Conservation (phyloP, 139 green algal genomes). For the Pleodorina starrii region DNA sequence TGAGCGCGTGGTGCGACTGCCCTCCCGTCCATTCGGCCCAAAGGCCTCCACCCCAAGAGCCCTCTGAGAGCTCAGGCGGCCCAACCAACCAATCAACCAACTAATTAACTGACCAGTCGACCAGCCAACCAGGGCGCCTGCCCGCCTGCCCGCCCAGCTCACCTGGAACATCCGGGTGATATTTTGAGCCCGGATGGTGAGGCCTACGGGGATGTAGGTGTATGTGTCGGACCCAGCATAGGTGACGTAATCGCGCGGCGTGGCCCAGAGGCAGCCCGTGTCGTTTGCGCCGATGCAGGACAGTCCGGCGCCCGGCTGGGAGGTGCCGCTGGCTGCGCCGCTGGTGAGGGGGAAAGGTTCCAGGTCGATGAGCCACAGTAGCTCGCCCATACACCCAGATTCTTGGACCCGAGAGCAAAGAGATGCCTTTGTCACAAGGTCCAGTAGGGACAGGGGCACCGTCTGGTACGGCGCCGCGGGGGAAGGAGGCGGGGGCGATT, state of each 20-base stretch:
- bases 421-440: background rate
- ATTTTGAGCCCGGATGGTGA: background rate
- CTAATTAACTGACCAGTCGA: no score
- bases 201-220: background rate
- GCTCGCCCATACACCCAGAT: background rate
- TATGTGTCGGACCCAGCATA: background rate
- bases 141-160: no score
- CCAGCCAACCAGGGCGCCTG: no score
- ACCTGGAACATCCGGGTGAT: slow-evolving; percentile 22
- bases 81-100: no score
- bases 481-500: background rate
- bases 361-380: slow-evolving; percentile 33
- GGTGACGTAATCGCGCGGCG: background rate
- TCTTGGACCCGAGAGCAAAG: background rate
- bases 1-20: no score
- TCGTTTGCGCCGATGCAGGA: background rate
- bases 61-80: no score
- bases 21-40: no score
- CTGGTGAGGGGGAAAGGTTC: background rate
- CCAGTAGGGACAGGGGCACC: background rate
- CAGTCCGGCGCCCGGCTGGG: background rate
- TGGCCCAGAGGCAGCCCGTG: background rate
- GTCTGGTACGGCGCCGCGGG: background rate
- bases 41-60: no score
- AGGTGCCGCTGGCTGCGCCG: no score